Evolutionary conservation across 2,329 filamentous ascomycete genomes (phyloP), one percentile per base, ranked within the genome.

Genomic region (Pestalotiopsis fici): DNA sequence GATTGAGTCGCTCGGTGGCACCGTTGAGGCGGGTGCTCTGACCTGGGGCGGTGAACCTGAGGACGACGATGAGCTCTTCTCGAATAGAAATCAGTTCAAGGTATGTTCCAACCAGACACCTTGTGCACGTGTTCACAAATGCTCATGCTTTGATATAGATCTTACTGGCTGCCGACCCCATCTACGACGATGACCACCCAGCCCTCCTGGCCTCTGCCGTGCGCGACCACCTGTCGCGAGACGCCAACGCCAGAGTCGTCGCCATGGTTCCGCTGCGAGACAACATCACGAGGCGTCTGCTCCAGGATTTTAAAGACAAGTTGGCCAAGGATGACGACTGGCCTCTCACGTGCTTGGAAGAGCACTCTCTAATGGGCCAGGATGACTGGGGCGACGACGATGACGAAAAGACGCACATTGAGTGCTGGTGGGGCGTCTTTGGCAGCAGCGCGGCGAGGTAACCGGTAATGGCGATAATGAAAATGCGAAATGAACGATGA

Each of bases 131-230:
- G 60, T 68, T 37, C 60, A 28, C 64, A 55, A 69, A 65, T 63
- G 63, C 66, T 47, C 18, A 60, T 13, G 9, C 21, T 21, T 28
- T n/a, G 27, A 61, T 35, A 6, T 35, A 35, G 50, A 82, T 97
- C 65, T 89, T 98, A 56, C 85, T 99, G 2, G 93, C 90, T 2
- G 94, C 95, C 2, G 96, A 99, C 78, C 88, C 93, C 0, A 83
- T 99, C 23, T 98, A 98, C 79, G 94, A 95, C 59, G 87, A 94
- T 61, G 87, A 92, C 3, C 96, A 98, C 75, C 94, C 95, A 0
- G 80, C 78, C 3, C 87, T 96, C 74, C 86, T 98, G 25, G 89
- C 90, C 0, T 83, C 89, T 15, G 90, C 93, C 15, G 90, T 98
- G 57, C 80, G 84, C 11, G 81, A 86, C 50, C 93, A 94, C 80